Evolutionary conservation across 2,329 filamentous ascomycete genomes (phyloP).

Genomic region (Fusarium brevicatenulatum): DNA sequence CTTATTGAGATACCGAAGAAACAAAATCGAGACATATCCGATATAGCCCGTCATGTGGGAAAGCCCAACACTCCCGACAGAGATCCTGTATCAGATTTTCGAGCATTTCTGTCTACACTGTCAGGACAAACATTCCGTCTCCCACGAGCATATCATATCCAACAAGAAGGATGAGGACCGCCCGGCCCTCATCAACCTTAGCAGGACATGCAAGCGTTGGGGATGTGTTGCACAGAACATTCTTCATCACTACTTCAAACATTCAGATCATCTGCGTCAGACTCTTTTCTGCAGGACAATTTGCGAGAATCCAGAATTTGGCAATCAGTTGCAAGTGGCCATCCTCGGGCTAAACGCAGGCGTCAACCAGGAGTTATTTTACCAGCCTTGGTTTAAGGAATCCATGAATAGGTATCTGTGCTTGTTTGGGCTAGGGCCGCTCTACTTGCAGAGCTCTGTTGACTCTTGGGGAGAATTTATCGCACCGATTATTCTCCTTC

Average conservation of each 20-base stretch:
- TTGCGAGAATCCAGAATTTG: not conserved
- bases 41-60: not conserved
- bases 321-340: not conserved
- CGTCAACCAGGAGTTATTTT: too few relatives aligned
- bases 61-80: not conserved
- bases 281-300: conserved; percentile 3
- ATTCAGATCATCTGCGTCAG: not conserved
- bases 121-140: not conserved
- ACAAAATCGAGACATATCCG: not conserved
- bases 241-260: conserved; percentile 18
- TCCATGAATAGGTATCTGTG: not conserved
- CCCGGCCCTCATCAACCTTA: not conserved
- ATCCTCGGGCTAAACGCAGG: not conserved
- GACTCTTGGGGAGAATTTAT: not conserved
- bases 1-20: not conserved
- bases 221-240: conserved; percentile 3
- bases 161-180: not conserved
- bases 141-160: not conserved
- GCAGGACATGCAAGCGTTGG: not conserved
- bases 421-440: not conserved
- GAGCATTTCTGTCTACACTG: conserved; percentile 21
- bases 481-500: not conserved
- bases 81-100: not conserved
- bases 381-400: not conserved
- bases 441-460: not conserved